Base-by-base conservation (phyloP, 441 rosid genomes). In the Capsella rubella region DNA sequence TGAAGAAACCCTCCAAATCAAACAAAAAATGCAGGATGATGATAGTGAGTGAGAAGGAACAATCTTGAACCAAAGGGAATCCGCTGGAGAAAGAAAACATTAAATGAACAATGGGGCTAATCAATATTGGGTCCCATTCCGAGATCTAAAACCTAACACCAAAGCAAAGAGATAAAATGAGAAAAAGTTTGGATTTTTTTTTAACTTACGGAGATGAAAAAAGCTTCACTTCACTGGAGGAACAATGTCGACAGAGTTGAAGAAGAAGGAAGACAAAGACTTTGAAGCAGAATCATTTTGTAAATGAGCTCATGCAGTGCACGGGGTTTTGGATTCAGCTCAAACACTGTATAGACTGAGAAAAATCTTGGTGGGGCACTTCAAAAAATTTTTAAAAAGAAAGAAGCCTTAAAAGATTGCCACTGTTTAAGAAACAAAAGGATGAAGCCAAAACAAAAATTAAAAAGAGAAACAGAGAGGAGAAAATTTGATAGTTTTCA, bases 201-300 rank as follows among this genome's bases (percentile, higher is more conserved):
- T 1, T 6, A 77, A 61, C 74, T 78, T 80, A 65, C 63, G 15
- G 56, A 8, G 8, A 57, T 56, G 63, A 29, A 79, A 84, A 82
- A 78, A 34, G 37, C 37, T 34, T 34, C 9, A 13, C 84, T 81
- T 80, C 53, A 81, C 63, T 65, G 81, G 75, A 75, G 80, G 8
- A 75, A 79, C 82, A 87, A 86, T 85, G 86, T 28, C 74, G 82
- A 79, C 74, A 68, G 56, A 68, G 72, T 3, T 72, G 74, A 54
- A 75, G 73, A 78, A 71, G 55, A 34, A 27, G 57, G 37, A 70
- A 81, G 84, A 84, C 79, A 68, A 57, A 10, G 74, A 74, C 80
- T 86, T 83, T 72, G 57, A 60, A 79, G 80, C 32, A 62, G 53
- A 66, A 54, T 61, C 71, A 40, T 49, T 77, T 67, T 43, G 71